phyloP scores from a whole-genome alignment of 2,329 filamentous ascomycete genomes.

The Colletotrichum australisinense region DNA sequence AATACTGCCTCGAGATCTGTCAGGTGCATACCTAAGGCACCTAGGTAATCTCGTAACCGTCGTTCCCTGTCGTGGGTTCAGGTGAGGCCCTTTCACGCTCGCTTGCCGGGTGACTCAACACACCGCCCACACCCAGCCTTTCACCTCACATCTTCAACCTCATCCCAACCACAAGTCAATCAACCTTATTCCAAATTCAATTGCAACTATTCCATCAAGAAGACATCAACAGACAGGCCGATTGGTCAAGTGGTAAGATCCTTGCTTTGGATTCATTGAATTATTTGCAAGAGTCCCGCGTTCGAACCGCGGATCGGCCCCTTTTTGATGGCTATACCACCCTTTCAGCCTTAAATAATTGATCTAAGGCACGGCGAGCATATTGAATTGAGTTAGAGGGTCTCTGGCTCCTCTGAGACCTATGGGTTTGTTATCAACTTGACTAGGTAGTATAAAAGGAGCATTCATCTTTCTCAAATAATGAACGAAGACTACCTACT shows the following conservation, averaged over 20 bases:
- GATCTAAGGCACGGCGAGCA: not conserved
- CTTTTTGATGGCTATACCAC: not conserved
- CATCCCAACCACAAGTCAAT: not conserved
- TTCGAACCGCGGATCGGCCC: constrained; percentile 9
- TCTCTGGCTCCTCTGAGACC: too few species aligned
- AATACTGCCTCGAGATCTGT: too few species aligned
- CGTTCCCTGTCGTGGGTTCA: not conserved
- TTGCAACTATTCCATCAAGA: not conserved
- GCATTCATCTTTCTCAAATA: too few species aligned
- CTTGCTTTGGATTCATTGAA: constrained; percentile 24
- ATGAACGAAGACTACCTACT: too few species aligned
- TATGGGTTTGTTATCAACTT: too few species aligned
- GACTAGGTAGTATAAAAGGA: too few species aligned
- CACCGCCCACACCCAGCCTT: not conserved
- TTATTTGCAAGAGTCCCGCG: constrained; percentile 20
- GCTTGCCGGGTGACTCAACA: constrained; percentile 7
- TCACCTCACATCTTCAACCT: not conserved
- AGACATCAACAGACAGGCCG: not conserved
- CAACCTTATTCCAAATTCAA: not conserved
- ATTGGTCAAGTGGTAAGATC: constrained; percentile 29
- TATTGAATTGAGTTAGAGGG: not conserved
- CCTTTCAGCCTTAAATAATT: too few species aligned
- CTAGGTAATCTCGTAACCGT: too few species aligned
- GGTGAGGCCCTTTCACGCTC: not conserved
- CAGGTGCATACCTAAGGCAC: too few species aligned